Conservation (phyloP, 805 yeast species). For the Nakazawaea sp. region DNA sequence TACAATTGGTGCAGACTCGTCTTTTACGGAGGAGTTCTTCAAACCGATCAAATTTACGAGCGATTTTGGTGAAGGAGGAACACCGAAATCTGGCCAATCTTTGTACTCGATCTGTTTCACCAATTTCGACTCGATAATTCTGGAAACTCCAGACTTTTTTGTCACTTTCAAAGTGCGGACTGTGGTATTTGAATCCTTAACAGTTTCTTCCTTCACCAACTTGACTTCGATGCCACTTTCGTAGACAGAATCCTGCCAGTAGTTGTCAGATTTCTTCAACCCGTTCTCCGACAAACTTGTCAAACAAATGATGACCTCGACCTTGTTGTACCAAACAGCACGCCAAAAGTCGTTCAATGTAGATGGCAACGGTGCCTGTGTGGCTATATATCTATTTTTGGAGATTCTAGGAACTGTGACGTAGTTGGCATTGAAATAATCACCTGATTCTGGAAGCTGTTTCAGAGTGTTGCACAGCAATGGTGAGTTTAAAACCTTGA, state of each 20-base stretch:
- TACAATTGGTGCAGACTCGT: slow-evolving; percentile 19
- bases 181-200: slow-evolving; percentile 13
- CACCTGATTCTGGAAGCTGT: slow-evolving; percentile 16
- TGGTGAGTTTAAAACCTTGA: slow-evolving; percentile 23
- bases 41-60: slow-evolving; percentile 26
- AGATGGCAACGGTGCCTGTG: slow-evolving; percentile 35
- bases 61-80: slow-evolving; percentile 26
- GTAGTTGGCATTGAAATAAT: slow-evolving; percentile 39
- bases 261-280: slow-evolving; percentile 14
- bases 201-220: not conserved
- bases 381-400: slow-evolving; percentile 30
- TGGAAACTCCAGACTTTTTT: not conserved
- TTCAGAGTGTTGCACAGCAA: not conserved
- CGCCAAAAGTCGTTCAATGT: slow-evolving; percentile 39
- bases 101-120: slow-evolving; percentile 33
- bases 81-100: slow-evolving; percentile 43
- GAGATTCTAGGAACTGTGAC: slow-evolving; percentile 24
- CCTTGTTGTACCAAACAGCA: slow-evolving; percentile 26
- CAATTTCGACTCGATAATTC: slow-evolving; percentile 2
- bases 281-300: slow-evolving; percentile 21
- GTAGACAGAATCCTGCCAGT: slow-evolving; percentile 16
- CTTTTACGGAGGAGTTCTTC: slow-evolving; percentile 19
- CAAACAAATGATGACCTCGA: slow-evolving; percentile 29
- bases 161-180: slow-evolving; percentile 9
- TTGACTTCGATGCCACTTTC: slow-evolving; percentile 10